These are phyloP conservation scores for Dalbergia oliveri DNA, from an alignment of 306 rosid genomes.

Conservation along the genomic window DNA sequence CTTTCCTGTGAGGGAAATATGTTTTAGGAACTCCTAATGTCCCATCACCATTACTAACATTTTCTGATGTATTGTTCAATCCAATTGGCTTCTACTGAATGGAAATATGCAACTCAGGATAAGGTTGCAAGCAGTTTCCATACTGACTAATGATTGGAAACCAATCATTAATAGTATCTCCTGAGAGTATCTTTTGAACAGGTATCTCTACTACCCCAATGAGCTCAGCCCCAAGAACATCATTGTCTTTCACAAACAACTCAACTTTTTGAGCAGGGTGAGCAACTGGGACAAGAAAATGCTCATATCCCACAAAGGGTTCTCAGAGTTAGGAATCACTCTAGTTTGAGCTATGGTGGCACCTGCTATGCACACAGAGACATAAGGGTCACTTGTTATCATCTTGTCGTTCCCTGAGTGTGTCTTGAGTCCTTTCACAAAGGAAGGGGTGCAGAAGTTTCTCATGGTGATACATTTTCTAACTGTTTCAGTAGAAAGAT, in stretches of 20 bases:
- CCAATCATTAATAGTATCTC: constrained; percentile 65
- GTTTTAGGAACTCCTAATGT: constrained; percentile 62
- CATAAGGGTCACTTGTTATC: constrained; percentile 86
- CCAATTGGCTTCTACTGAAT: constrained; percentile 57
- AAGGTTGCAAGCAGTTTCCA: constrained; percentile 60
- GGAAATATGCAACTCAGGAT: constrained; percentile 72
- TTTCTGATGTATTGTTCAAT: constrained; percentile 40
- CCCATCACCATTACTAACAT: constrained; percentile 37
- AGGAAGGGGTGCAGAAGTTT: constrained; percentile 56
- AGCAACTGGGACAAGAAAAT: constrained; percentile 72
- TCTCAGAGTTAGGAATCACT: constrained; percentile 65
- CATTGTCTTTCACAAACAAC: constrained; percentile 74
- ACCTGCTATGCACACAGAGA: constrained; percentile 68
- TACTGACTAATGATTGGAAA: constrained; percentile 62
- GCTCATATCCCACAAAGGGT: constrained; percentile 78
- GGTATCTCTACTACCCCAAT: constrained; percentile 73
- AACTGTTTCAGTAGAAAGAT: constrained; percentile 62
- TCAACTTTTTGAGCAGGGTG: constrained; percentile 65
- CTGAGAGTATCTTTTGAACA: constrained; percentile 55
- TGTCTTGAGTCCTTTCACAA: constrained; percentile 50
- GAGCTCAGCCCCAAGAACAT: constrained; percentile 77
- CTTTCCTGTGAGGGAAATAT: constrained; percentile 73
- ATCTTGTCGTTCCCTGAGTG: constrained; percentile 52
- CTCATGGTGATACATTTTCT: constrained; percentile 69
- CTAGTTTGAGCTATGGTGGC: constrained; percentile 79